Evolutionary conservation across 306 rosid species (phyloP), one percentile per base, ranked within the genome.

Genomic region (Abrus precatorius): DNA sequence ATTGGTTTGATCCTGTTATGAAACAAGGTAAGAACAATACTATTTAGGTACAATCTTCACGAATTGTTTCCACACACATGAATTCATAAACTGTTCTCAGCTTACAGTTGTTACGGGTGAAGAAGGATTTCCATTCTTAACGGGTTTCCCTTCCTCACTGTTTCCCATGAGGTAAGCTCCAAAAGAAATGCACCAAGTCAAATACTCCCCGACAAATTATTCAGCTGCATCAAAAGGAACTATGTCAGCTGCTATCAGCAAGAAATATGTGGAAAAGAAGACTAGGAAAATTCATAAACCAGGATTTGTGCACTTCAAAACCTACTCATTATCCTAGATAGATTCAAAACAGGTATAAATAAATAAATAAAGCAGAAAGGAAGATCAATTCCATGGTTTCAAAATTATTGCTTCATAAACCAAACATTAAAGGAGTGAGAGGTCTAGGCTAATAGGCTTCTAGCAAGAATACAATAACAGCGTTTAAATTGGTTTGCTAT

Each of bases 81-180:
- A 29, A 20, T 20, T 20, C 20, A 75, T 32, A 67, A 29, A 49
- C 49, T 59, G 64, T 80, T 84, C 87, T 49, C 81, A 74, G 76
- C 87, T 86, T 91, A 93, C 98, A 67, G 77, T 82, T 56, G 90
- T 64, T 47, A 77, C 80, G 1, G 97, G 97, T 85, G 97, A 89
- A 69, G 97, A 85, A 62, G 91, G 78, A 67, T 86, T 92, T 81
- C 92, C 97, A 54, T 76, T 75, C 82, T 96, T 92, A 14, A 76
- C 9, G 65, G 92, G 72, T 82, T 88, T 93, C 63, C 79, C 90
- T 38, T 96, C 97, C 86, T 92, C 97, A 48, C 87, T 91, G 64
- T 86, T 90, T 74, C 92, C 98, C 99, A 96, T 96, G 45, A 67
- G 80, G 63, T 29, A 56, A 78, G 83, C 78, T 54, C 82, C 81